These are phyloP conservation scores for Eucalyptus camaldulensis DNA, from an alignment of 345 rosid genomes.

Conservation along the genomic window DNA sequence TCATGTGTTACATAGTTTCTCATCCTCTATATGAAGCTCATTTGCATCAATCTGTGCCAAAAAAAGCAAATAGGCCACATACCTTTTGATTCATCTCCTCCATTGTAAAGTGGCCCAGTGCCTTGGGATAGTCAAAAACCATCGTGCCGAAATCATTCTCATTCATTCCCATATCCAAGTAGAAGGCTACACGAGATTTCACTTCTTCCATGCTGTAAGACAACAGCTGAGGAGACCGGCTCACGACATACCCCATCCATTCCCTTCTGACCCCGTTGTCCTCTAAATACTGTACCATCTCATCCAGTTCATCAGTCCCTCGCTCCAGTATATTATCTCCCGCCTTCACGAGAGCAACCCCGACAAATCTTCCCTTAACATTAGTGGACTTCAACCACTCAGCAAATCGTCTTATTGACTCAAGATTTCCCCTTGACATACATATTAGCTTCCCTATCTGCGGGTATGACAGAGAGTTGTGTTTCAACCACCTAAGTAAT, in stretches of 20 bases:
- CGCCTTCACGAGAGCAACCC: constrained; percentile 45
- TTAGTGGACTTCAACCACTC: constrained; percentile 74
- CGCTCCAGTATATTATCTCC: constrained; percentile 54
- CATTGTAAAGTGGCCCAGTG: constrained; percentile 47
- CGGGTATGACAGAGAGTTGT: constrained; percentile 55
- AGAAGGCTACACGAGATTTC: constrained; percentile 52
- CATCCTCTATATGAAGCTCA: background rate
- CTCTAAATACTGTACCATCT: constrained; percentile 58
- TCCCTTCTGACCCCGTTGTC: constrained; percentile 67
- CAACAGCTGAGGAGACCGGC: constrained; percentile 62
- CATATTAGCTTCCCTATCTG: constrained; percentile 67
- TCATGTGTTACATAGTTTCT: background rate
- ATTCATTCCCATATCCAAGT: constrained; percentile 70
- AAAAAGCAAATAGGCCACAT: background rate
- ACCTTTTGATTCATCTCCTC: constrained; percentile 90
- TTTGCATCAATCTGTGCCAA: background rate
- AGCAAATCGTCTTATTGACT: constrained; percentile 33
- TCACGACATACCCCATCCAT: constrained; percentile 83
- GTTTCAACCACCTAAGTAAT: constrained; percentile 84
- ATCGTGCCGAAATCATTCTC: constrained; percentile 82
- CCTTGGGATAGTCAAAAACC: constrained; percentile 81
- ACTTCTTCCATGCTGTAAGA: constrained; percentile 56
- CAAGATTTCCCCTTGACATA: constrained; percentile 57
- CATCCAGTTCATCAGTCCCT: constrained; percentile 33
- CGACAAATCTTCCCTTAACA: constrained; percentile 71